A percentile compares a stretch with the other conserved stretches of the same genome.
These are phyloP conservation scores for Peniophora sp. DNA, from an alignment of 1,284 basidiomycete species.

Conservation along the genomic window DNA sequence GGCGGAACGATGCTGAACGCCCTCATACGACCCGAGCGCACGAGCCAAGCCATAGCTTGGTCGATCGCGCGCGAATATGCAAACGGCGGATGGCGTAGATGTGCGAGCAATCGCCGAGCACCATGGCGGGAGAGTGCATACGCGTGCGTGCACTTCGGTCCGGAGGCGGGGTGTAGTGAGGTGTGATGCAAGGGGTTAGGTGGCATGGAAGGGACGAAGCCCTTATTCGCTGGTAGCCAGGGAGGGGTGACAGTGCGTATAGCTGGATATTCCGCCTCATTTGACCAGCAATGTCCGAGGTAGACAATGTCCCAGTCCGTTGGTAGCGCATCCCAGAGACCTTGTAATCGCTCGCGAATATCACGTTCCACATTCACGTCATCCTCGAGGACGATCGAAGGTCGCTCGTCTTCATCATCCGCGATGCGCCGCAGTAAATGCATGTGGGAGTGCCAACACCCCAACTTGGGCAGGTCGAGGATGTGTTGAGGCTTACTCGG, in stretches of 20 bases:
- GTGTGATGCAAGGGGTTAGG: constrained; percentile 18
- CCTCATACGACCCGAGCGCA: constrained; percentile 43
- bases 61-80: constrained; percentile 73
- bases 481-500: constrained; percentile 36
- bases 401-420: constrained; percentile 11
- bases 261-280: constrained; percentile 37
- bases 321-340: constrained; percentile 53
- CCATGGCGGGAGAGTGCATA: constrained; percentile 51
- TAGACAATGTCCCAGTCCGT: constrained; percentile 69
- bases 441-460: constrained; percentile 73
- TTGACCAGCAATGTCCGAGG: constrained; percentile 70
- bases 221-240: neutral
- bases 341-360: constrained; percentile 37
- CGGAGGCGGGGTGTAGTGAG: constrained; percentile 42
- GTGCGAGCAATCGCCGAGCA: constrained; percentile 43
- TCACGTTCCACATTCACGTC: constrained; percentile 76
- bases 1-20: constrained; percentile 60
- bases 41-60: constrained; percentile 66
- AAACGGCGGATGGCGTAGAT: constrained; percentile 54
- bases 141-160: constrained; percentile 64
- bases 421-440: constrained; percentile 42
- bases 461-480: constrained; percentile 51
- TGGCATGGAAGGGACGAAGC: neutral
- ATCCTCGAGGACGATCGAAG: constrained; percentile 63
- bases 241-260: constrained; percentile 7